Evolutionary conservation across 2,329 filamentous ascomycete species (phyloP).

Genomic region (Diplodia corticola): DNA sequence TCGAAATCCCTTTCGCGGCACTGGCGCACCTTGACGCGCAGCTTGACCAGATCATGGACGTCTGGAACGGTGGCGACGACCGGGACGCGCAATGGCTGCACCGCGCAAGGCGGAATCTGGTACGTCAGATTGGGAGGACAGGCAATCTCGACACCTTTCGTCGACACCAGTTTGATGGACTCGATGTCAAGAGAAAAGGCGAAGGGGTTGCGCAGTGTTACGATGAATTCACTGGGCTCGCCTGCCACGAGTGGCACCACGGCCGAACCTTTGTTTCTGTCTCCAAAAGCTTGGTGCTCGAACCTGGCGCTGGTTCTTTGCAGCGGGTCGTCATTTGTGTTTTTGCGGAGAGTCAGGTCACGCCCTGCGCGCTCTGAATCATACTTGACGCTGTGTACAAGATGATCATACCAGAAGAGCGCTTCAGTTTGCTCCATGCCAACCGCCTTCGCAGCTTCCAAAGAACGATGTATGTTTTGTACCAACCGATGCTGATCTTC

Average conservation of each 20-base stretch:
- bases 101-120: constrained; percentile 26
- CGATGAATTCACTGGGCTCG: constrained; percentile 73
- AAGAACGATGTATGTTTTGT: constrained; percentile 82
- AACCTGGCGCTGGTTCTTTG: constrained; percentile 77
- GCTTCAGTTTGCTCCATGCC: constrained; percentile 70
- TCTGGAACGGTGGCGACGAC: constrained; percentile 12
- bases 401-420: constrained; percentile 96
- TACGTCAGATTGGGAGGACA: constrained; percentile 46
- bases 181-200: constrained; percentile 92
- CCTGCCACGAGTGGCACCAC: constrained; percentile 68
- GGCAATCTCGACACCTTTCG: constrained; percentile 77
- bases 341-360: constrained; percentile 26
- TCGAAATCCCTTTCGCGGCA: constrained; percentile 19
- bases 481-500: constrained; percentile 86
- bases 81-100: constrained; percentile 30
- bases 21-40: constrained; percentile 19
- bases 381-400: constrained; percentile 61
- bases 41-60: background rate
- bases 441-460: constrained; percentile 72
- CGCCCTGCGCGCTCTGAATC: constrained; percentile 18
- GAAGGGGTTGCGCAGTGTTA: constrained; percentile 90
- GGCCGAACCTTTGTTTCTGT: constrained; percentile 23
- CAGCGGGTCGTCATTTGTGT: constrained; percentile 15
- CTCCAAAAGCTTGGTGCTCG: constrained; percentile 94
- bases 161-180: constrained; percentile 70